Evolutionary conservation across 306 rosid species (phyloP).

Genomic region (Quercus gilva): DNA sequence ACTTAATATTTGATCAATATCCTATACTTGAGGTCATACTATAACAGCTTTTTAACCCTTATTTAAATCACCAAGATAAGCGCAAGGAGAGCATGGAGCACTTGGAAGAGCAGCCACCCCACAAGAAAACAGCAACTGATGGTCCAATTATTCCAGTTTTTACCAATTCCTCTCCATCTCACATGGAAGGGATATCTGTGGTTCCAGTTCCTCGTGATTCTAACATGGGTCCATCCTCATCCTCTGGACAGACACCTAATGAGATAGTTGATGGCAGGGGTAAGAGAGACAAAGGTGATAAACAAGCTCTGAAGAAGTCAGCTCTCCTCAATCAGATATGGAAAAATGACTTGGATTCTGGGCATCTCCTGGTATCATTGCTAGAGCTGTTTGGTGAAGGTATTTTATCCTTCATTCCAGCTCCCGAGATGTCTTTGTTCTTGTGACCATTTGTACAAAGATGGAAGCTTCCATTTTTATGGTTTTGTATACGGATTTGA

Average conservation of each 20-base stretch:
- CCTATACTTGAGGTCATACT: neutral
- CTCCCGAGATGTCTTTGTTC: conserved; percentile 65
- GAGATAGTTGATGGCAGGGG: conserved; percentile 10
- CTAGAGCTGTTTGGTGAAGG: conserved; percentile 67
- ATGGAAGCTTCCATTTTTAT: neutral
- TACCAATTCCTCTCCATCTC: conserved; percentile 25
- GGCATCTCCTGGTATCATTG: conserved; percentile 42
- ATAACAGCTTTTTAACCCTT: neutral
- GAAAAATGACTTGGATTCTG: conserved; percentile 74
- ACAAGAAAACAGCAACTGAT: conserved; percentile 33
- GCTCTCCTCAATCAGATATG: conserved; percentile 67
- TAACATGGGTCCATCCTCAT: conserved; percentile 22
- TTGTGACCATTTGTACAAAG: conserved; percentile 27
- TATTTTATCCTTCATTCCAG: conserved; percentile 57
- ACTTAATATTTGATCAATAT: neutral
- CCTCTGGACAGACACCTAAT: conserved; percentile 1
- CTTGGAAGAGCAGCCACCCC: conserved; percentile 27
- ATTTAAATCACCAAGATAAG: conserved; percentile 22
- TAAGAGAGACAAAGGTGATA: conserved; percentile 19
- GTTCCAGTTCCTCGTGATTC: conserved; percentile 13
- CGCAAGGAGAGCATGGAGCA: conserved; percentile 30
- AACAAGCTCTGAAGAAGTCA: conserved; percentile 31
- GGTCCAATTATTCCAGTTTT: conserved; percentile 9
- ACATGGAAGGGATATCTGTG: conserved; percentile 17
- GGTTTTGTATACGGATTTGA: neutral